Evolutionary conservation across 2,329 filamentous ascomycete species (phyloP).

Genomic region (Sporothrix phasma): DNA sequence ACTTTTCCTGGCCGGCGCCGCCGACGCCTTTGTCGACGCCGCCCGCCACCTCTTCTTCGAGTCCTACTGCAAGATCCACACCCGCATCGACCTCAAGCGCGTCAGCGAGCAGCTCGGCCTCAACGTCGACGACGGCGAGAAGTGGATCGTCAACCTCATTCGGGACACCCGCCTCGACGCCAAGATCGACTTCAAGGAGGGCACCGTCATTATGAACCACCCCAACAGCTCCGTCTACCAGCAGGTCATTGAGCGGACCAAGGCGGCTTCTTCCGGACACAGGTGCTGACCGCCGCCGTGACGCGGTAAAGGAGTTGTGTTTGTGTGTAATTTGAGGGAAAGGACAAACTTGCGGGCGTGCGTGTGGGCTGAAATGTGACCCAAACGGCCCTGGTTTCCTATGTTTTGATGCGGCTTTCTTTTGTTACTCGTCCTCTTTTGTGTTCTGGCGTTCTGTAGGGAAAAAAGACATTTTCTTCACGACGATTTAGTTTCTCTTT

Average conservation of each 20-base stretch:
- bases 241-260: constrained; percentile 98
- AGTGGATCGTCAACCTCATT: constrained; percentile 99
- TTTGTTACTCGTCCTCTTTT: background rate
- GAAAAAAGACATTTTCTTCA: constrained; percentile 7
- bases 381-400: background rate
- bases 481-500: constrained; percentile 6
- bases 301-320: constrained; percentile 23
- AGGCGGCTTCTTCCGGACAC: constrained; percentile 97
- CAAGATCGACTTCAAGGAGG: constrained; percentile 98
- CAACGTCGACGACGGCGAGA: constrained; percentile 91
- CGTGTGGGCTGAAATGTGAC: background rate
- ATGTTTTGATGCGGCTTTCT: constrained; percentile 1
- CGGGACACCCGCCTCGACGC: constrained; percentile 94
- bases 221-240: constrained; percentile 97
- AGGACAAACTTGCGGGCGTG: background rate
- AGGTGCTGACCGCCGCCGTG: constrained; percentile 69
- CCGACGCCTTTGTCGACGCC: constrained; percentile 85
- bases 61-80: constrained; percentile 99
- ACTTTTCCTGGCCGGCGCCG: constrained; percentile 88
- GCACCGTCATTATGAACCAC: constrained; percentile 99
- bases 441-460: constrained; percentile 2
- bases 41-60: constrained; percentile 96
- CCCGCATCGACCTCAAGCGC: constrained; percentile 96
- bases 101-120: constrained; percentile 85
- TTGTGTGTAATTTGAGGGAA: background rate